A percentile compares a stretch with the other conserved stretches of the same genome.
These are phyloP conservation scores for Colletotrichum neosansevieriae DNA, from an alignment of 2,329 filamentous ascomycete species.

Conservation along the genomic window DNA sequence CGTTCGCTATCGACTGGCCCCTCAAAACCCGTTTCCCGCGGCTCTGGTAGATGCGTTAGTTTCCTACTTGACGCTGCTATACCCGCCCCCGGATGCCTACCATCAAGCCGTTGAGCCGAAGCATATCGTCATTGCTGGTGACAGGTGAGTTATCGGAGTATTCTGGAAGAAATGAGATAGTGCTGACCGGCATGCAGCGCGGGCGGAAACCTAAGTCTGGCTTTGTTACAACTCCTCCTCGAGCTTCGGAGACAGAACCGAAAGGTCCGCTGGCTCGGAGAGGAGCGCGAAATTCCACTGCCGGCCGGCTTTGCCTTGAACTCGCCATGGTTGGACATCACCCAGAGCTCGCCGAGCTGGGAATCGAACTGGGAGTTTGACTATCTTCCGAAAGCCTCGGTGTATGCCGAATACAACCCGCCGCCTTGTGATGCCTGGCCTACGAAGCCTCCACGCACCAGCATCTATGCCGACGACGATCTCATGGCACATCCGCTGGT, in stretches of 20 bases:
- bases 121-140: conserved; percentile 79
- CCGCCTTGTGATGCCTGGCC: conserved; percentile 69
- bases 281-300: conserved; percentile 68
- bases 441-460: conserved; percentile 62
- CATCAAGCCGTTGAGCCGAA: conserved; percentile 74
- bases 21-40: conserved; percentile 80
- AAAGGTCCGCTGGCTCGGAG: conserved; percentile 71
- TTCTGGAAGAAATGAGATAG: neutral
- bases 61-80: conserved; percentile 79
- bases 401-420: conserved; percentile 45
- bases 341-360: conserved; percentile 71
- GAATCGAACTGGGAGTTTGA: conserved; percentile 67
- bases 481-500: conserved; percentile 75
- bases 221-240: conserved; percentile 76
- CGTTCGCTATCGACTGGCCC: conserved; percentile 80
- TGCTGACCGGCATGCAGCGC: conserved; percentile 60
- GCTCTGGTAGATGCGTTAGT: conserved; percentile 79
- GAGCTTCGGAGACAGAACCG: conserved; percentile 65
- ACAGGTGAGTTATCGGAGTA: conserved; percentile 60
- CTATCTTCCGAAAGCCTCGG: conserved; percentile 67
- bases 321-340: conserved; percentile 80
- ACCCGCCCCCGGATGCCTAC: conserved; percentile 75
- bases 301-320: conserved; percentile 74
- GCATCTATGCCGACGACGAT: conserved; percentile 67
- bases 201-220: conserved; percentile 77